These are phyloP conservation scores for Fraxinus excelsior DNA, from an alignment of 257 asterid species.

Conservation along the genomic window DNA sequence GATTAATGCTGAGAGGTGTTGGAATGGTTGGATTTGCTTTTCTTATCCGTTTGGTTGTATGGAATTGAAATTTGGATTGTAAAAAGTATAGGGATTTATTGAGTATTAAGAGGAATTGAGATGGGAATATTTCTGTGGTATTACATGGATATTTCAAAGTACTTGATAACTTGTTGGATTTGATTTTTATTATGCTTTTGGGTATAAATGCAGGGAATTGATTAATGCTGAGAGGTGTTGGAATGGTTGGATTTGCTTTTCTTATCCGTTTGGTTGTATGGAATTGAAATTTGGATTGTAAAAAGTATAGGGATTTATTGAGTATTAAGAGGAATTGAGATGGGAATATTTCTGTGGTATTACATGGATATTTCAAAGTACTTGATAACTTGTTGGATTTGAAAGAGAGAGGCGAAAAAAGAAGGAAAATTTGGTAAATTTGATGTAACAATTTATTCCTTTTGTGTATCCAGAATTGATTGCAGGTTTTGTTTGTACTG, in stretches of 20 bases:
- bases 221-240: conserved; percentile 21
- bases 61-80: conserved; percentile 18
- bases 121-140: not conserved
- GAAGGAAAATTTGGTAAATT: not conserved
- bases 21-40: conserved; percentile 10
- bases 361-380: conserved; percentile 6
- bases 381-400: conserved; percentile 21
- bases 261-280: conserved; percentile 2
- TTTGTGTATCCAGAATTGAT: not conserved
- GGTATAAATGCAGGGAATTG: conserved; percentile 35
- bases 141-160: conserved; percentile 6
- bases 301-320: not conserved
- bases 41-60: conserved; percentile 4
- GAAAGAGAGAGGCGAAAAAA: conserved; percentile 16
- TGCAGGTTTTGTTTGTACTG: not conserved
- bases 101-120: not conserved
- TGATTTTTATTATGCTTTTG: conserved; percentile 16
- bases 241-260: conserved; percentile 10
- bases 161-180: conserved; percentile 17
- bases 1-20: conserved; percentile 22
- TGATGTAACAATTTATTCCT: conserved; percentile 13
- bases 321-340: not conserved
- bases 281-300: conserved; percentile 19
- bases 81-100: not conserved
- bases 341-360: not conserved